Evolutionary conservation across 495 filamentous ascomycete species (phyloP), one percentile per base, ranked within the genome.

Genomic region (Podospora pseudoanserina): DNA sequence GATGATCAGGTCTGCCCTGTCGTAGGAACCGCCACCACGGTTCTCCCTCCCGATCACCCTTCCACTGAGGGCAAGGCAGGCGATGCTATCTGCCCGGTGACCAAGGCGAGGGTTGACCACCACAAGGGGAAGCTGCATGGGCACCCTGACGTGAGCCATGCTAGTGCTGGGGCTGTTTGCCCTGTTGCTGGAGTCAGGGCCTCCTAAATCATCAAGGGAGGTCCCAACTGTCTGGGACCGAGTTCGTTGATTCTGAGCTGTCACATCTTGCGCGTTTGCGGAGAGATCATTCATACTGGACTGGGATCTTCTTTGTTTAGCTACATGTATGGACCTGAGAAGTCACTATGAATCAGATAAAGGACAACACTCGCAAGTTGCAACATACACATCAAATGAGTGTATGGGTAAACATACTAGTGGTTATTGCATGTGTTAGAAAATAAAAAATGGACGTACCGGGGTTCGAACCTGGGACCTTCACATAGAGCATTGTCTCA

Each of bases 21-120:
- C 16, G 79, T 81, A 30, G 81, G 80, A 4, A 80, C 81, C 54
- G 81, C 79, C 1, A 83, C 81, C 15, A 80, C 79, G 0, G 77
- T 81, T 55, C 77, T 83, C 11, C 80, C 81, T 19, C 79, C 79
- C 13, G 72, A 82, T 44, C 82, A 86, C 65, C 83, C 82, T 6
- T 75, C 68, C 23, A 81, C 80, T 6, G 74, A 77, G 1, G 79
- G 74, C 63, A 77, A 75, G 64, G 70, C 67, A 7, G 81, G 82
- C 68, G 80, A 82, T 13, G 78, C 71, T 27, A 79, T 79, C 61
- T 86, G 85, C 69, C 83, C 83, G 5, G 76, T 86, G 56, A 84
- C 82, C 28, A 82, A 82, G 74, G 81, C 81, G 53, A 75, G 73
- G 65, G 77, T 83, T 1, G 81, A 78, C 15, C 81, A 83, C 60